Evolutionary conservation across 257 asterid genomes (phyloP), one percentile per base, ranked within the genome.

Genomic region (Rubia yunnanensis): DNA sequence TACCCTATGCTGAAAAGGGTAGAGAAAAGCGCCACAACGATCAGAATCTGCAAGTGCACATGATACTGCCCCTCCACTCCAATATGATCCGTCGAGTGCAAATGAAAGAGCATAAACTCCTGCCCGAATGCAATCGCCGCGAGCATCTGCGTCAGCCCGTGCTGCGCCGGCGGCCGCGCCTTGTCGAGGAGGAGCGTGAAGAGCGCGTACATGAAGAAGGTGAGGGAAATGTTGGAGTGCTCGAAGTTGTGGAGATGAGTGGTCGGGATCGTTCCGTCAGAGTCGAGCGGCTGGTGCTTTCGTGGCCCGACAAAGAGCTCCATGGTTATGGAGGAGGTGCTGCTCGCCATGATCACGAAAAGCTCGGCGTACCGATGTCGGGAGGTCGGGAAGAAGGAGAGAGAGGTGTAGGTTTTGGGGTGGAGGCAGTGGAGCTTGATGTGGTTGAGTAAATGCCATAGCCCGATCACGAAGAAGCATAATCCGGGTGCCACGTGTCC

Each of bases 61-160:
- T 91, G 97, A 75, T 91, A 91, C 74, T 85, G 89, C 7, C 95
- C 97, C 64, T 91, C 97, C 9, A 88, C 64, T 0, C 97, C 97
- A 81, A 72, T 70, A 44, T 91, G 96, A 60, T 91, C 95, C 4
- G 87, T 75, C 1, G 97, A 88, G 67, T 91, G 97, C 48, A 91
- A 82, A 72, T 86, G 91, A 65, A 91, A 77, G 31, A 83, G 80
- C n/a, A 91, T 78, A 5, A 88, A 81, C 76, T 88, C 84, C 76
- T 86, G 96, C 65, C 77, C 74, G 60, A 88, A 88, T 1, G 96
- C 90, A 9, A 76, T 22, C 10, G 92, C 95, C 50, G 81, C 86
- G 49, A 88, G 82, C 54, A 86, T 53, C 48, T 71, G 79, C 7
- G 80, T 60, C 0, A 91, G 88, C 24, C 79, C 91, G 8, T 67